Conservation (phyloP, 352 stramenopile species). For the Globisporangium megalacanthum region DNA sequence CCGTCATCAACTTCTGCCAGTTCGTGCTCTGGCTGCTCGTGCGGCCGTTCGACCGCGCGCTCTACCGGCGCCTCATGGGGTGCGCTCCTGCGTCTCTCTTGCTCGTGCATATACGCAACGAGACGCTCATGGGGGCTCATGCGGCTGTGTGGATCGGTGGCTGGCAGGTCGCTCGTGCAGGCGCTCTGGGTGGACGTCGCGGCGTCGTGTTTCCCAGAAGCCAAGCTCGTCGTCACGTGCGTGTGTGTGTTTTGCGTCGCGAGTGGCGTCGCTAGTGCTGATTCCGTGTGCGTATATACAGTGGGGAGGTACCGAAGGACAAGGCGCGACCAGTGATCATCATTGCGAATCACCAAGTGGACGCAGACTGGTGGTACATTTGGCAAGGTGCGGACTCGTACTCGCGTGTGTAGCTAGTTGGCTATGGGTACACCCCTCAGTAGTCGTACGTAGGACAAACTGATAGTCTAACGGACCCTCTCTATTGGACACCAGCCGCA, state of each 20-base stretch:
- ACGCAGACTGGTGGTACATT: constrained; percentile 93
- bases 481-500: constrained; percentile 27
- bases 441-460: too few relatives aligned
- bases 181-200: constrained; percentile 86
- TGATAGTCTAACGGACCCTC: too few relatives aligned
- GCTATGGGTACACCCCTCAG: not conserved
- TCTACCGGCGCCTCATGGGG: constrained; percentile 80
- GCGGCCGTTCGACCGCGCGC: constrained; percentile 70
- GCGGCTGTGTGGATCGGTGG: not conserved
- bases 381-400: constrained; percentile 49
- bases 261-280: not conserved
- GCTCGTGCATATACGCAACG: constrained; percentile 1
- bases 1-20: constrained; percentile 75
- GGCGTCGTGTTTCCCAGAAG: constrained; percentile 79
- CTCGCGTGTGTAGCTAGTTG: too few relatives aligned
- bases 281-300: constrained; percentile 7
- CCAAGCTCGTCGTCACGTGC: constrained; percentile 75
- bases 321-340: constrained; percentile 76
- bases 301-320: constrained; percentile 73
- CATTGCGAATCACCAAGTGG: constrained; percentile 89
- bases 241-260: constrained; percentile 11
- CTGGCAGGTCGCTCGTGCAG: constrained; percentile 45
- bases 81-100: constrained; percentile 7
- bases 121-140: not conserved
- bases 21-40: constrained; percentile 81